Percentiles rank a stretch among this genome's conserved stretches.
phyloP scores from a whole-genome alignment of 768 basidiomycete species.

The Podaxis sp. region DNA sequence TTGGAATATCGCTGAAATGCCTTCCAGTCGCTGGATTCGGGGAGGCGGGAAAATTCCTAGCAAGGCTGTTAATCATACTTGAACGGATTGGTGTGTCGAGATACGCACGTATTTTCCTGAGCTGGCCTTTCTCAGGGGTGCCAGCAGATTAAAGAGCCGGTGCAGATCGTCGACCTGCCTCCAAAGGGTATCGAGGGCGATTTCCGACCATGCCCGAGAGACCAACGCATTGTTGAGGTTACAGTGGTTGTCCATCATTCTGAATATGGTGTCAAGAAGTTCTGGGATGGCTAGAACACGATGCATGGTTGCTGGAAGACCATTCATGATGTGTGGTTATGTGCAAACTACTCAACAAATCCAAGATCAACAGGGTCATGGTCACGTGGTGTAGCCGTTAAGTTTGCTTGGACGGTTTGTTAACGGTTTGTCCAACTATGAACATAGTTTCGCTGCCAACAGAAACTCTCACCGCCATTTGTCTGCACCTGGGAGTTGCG shows the following conservation, averaged over 20 bases:
- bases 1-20: constrained; percentile 19
- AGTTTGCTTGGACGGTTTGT: background rate
- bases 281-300: constrained; percentile 17
- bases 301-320: constrained; percentile 1
- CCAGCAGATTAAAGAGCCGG: constrained; percentile 16
- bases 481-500: background rate
- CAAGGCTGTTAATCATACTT: background rate
- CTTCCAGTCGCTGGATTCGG: constrained; percentile 16
- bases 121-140: constrained; percentile 9
- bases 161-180: constrained; percentile 17
- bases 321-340: background rate
- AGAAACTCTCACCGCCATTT: background rate
- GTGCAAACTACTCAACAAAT: background rate
- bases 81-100: background rate
- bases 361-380: background rate
- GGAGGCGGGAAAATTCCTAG: constrained; percentile 15
- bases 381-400: background rate
- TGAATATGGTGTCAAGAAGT: constrained; percentile 16
- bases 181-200: constrained; percentile 19
- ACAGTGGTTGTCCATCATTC: constrained; percentile 12
- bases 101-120: constrained; percentile 1
- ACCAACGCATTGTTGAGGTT: constrained; percentile 16
- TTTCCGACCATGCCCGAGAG: constrained; percentile 17
- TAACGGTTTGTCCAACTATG: background rate
- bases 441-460: background rate